Base-by-base conservation (phyloP, 768 basidiomycete species). In the Xerocomellus chrysenteron region DNA sequence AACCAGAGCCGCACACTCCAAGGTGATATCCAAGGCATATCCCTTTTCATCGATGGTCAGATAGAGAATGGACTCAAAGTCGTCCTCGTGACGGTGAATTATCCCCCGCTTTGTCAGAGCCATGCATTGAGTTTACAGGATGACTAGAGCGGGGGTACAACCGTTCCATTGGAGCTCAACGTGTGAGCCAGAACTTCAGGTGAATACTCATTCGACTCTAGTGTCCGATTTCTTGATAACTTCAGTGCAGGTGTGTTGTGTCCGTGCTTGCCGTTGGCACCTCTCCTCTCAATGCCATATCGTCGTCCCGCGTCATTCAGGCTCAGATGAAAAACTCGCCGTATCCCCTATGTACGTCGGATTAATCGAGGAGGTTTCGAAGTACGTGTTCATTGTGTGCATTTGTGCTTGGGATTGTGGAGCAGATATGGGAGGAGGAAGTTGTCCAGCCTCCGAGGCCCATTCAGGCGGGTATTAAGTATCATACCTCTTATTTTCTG, bases 81-180 rank as follows among this genome's bases (percentile, higher is more conserved):
- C 39, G 97, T 96, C 10, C 81, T 99, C 45, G 92, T 99, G 47
- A 99, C 97, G 59, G 95, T 98, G 70, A 73, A 90, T 74, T 11
- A 21, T 12, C 36, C 47, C 46, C 52, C 21, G 30, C 43, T 11
- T 53, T 44, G 36, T 55, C 49, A 30, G 54, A 32, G 49, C 32
- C 43, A 55, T 36, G 21, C 48, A 41, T 49, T 55, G 37, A 66
- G 57, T 62, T 64, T 36, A 60, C 50, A 44, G 43, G 52, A 47
- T 1, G 57, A 50, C 41, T 50, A 98, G 97, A 98, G 95, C 70
- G 97, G 96, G 21, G 96, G 97, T 57, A 99, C 97, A 17, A 98
- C 95, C 2, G 96, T 98, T 8, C 96, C 96, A 3, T 76, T 99
- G 56, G 97, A 99, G 78, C 90, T 94, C 79, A 98, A 98, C 68